Base-by-base conservation (phyloP, 352 stramenopile species). In the Phytopythium mirpurense region DNA sequence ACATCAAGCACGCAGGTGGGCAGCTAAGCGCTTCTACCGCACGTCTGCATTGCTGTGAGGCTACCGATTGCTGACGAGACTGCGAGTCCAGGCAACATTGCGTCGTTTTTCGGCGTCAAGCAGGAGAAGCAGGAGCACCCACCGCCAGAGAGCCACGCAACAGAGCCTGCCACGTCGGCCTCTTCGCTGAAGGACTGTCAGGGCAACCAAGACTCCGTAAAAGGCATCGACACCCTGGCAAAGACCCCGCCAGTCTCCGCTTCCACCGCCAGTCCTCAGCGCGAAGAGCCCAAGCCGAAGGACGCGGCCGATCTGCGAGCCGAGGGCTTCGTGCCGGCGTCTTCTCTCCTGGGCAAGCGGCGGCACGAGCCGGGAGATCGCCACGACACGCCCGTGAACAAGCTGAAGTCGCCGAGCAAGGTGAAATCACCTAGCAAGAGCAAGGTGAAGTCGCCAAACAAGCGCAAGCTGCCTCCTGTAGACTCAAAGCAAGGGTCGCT, bases 1-100 rank as follows among this genome's bases (percentile, higher is more conserved):
- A 93, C 51, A 85, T 90, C 57, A 87, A 88, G 29, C 76, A 81
- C 46, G 74, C 75, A 65, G 78, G 83, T 90, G 21, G 27, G 40
- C 21, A 3, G 6, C 47, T 2, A 12, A 14, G 31, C 12, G 32
- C 4, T 15, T 34, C 12, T 10, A 32, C 5, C 29, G n/a, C n/a
- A n/a, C n/a, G n/a, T n/a, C n/a, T 32, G 9, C 29, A 32, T 32
- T 32, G 5, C 5, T 32, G 9, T 32, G 5, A 10, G 5, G 14
- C 36, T 5, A n/a, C 47, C 29, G 15, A 34, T 41, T 50, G 54
- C 8, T 35, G 24, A 18, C 6, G 29, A 32, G 29, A 32, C 29
- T 9, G 29, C 29, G n/a, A 16, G n/a, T 15, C 2, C 12, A 92
- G 82, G 65, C 19, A 63, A 89, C 44, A 90, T 92, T 50, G 86